Evolutionary conservation across 2,329 filamentous ascomycete genomes (phyloP), one percentile per base, ranked within the genome.

Genomic region (Pseudocercospora musae): DNA sequence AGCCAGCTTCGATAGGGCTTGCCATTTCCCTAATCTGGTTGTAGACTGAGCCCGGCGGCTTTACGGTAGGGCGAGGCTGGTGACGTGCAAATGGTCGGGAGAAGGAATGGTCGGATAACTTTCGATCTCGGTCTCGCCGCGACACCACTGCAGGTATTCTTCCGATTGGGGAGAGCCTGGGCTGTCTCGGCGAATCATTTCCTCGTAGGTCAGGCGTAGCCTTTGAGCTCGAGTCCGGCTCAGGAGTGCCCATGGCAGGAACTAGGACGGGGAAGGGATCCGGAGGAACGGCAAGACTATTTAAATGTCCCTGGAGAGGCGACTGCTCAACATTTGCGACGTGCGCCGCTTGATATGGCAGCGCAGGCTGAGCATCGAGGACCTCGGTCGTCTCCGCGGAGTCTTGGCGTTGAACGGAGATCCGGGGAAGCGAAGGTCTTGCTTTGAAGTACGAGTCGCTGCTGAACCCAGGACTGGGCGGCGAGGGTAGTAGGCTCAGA

Each of bases 81-180:
- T 77, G 76, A 15, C 80, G 77, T 3, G 72, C 78, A 73, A 96
- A 96, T 0, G 93, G 92, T 8, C 92, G 83, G 2, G 93, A 96
- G 74, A 96, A 96, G 31, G 91, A 96, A 72, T 87, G 88, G 1
- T 89, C 85, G 0, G 90, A 88, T 1, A 86, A 85, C 53, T 85
- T 85, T 65, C 89, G 85, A 37, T 87, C 81, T 58, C 87, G 84
- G 52, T 84, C 82, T 53, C 81, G 78, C 56, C 84, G 87, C 50
- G 86, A 91, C 29, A 94, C 82, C 3, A 96, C 91, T 70, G 87
- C 87, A 8, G 93, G 93, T 57, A 96, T 96, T 15, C 93, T 86
- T 8, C 92, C 93, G 52, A 96, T 87, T 68, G 94, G 91, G 27
- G 88, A 86, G 18, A 96, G 79, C 60, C 92, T 65, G 23, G 70